Conservation (phyloP, 768 basidiomycete genomes). For the Termitomyces sp. region DNA sequence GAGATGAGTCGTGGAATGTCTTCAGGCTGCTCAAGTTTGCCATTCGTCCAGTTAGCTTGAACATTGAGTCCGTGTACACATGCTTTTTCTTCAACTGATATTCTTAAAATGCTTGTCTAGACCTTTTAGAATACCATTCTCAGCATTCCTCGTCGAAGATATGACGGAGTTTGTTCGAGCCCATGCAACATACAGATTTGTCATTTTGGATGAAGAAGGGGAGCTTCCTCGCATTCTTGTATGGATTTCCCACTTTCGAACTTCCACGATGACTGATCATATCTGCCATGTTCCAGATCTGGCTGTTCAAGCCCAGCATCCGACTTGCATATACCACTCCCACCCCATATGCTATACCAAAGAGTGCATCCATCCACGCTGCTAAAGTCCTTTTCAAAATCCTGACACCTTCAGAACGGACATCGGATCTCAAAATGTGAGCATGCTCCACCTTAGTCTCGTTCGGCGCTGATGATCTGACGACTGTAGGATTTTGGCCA, state of each 20-base stretch:
- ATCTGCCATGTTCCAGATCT: constrained; percentile 49
- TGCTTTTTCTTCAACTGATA: not conserved
- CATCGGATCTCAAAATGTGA: constrained; percentile 50
- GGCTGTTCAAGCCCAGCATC: constrained; percentile 92
- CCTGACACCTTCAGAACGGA: constrained; percentile 51
- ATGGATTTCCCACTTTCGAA: constrained; percentile 19
- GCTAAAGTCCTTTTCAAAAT: constrained; percentile 87
- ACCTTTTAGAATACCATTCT: constrained; percentile 53
- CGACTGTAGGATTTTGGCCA: constrained; percentile 46
- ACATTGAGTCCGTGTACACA: constrained; percentile 49
- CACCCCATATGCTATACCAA: constrained; percentile 50
- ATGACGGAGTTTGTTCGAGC: constrained; percentile 90
- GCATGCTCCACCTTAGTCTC: constrained; percentile 8
- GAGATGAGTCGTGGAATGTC: constrained; percentile 29
- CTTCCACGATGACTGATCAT: not conserved
- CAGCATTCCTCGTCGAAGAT: constrained; percentile 87
- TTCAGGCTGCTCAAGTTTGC: constrained; percentile 84
- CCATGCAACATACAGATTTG: constrained; percentile 90
- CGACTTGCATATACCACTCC: constrained; percentile 67
- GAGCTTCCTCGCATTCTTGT: constrained; percentile 78
- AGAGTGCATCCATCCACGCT: constrained; percentile 54
- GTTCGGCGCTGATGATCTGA: not conserved
- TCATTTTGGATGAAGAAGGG: constrained; percentile 82
- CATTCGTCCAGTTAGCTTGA: constrained; percentile 61
- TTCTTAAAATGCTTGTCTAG: constrained; percentile 19